Evolutionary conservation across 257 asterid genomes (phyloP).

Genomic region (Fraxinus excelsior): DNA sequence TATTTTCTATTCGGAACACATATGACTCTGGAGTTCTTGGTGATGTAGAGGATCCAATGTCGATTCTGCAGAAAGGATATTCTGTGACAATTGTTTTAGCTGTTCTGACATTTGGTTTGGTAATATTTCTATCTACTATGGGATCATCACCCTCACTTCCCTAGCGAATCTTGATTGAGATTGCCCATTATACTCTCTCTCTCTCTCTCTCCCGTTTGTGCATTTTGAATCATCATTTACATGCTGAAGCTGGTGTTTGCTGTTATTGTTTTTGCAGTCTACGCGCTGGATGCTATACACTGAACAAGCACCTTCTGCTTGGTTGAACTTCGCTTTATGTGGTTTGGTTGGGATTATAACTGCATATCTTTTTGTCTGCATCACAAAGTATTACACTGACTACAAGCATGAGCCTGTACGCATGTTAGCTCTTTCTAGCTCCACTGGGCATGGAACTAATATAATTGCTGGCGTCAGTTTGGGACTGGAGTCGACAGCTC

Average conservation of each 20-base stretch:
- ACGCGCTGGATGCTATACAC: conserved; percentile 98
- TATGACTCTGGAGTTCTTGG: conserved; percentile 57
- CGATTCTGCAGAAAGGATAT: conserved; percentile 91
- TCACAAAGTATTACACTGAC: conserved; percentile 90
- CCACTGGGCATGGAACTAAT: conserved; percentile 98
- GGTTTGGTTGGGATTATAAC: conserved; percentile 96
- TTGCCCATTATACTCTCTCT: neutral
- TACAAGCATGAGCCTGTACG: conserved; percentile 99
- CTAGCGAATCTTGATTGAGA: neutral
- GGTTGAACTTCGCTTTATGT: conserved; percentile 94
- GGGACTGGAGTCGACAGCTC: conserved; percentile 99
- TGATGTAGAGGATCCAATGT: conserved; percentile 89
- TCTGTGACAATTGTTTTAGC: conserved; percentile 86
- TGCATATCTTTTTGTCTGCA: conserved; percentile 87
- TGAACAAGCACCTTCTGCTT: conserved; percentile 97
- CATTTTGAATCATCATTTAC: conserved; percentile 32
- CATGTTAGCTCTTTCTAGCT: conserved; percentile 84
- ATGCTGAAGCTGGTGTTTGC: conserved; percentile 28
- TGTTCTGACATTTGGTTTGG: conserved; percentile 92
- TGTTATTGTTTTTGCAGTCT: conserved; percentile 60
- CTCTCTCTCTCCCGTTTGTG: conserved; percentile 7
- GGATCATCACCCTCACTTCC: neutral
- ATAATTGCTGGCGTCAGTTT: conserved; percentile 97
- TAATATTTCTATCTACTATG: conserved; percentile 41
- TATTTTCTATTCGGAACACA: conserved; percentile 74